phyloP scores from a whole-genome alignment of 306 rosid species.

The Prunus salicina region DNA sequence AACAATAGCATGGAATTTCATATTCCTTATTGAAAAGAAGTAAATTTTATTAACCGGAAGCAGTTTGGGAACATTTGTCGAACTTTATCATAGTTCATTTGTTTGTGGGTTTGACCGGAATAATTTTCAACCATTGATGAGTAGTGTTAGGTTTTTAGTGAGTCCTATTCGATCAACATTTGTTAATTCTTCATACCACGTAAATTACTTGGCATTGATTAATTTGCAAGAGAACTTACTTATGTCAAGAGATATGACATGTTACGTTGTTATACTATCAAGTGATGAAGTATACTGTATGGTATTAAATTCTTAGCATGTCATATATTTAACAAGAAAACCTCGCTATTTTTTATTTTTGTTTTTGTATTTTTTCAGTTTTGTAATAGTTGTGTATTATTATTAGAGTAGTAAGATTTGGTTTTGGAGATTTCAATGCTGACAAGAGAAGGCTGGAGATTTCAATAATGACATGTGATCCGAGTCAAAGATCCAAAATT shows the following conservation, averaged over 20 bases:
- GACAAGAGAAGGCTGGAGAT: background rate
- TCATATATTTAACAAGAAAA: background rate
- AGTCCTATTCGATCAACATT: background rate
- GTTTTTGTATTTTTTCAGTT: background rate
- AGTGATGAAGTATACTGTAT: accelerated
- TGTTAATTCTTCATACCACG: background rate
- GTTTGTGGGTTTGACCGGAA: background rate
- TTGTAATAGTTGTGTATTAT: background rate
- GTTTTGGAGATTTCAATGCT: constrained; percentile 10
- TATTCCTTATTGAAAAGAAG: background rate
- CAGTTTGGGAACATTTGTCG: background rate
- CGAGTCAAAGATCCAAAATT: background rate
- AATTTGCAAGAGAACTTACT: background rate
- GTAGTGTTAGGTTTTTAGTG: background rate
- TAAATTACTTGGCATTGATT: background rate
- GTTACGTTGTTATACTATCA: background rate
- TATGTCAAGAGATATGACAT: background rate
- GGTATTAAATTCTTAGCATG: background rate
- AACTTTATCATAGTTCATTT: background rate
- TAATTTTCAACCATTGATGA: background rate
- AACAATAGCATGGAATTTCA: background rate
- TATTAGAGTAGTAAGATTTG: background rate
- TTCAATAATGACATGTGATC: constrained; percentile 10
- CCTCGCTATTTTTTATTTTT: background rate
- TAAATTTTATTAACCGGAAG: background rate